Percentiles rank a stretch among this genome's conserved stretches.
phyloP scores from a whole-genome alignment of 768 basidiomycete species.

The Polyporus arcularius region DNA sequence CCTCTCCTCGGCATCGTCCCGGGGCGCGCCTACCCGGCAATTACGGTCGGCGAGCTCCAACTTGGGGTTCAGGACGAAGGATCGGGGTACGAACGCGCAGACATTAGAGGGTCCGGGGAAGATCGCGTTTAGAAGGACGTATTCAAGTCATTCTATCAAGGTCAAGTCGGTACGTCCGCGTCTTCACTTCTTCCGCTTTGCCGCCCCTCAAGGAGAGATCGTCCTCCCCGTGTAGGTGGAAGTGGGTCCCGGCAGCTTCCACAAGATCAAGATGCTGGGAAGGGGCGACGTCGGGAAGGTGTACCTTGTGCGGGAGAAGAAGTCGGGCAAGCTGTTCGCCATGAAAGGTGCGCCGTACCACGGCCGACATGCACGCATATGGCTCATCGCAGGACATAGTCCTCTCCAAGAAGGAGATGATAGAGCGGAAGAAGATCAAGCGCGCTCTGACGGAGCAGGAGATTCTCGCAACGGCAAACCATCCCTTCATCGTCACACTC shows the following conservation, averaged over 20 bases:
- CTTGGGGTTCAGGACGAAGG: slow-evolving; percentile 40
- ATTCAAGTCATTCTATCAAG: slow-evolving; percentile 98
- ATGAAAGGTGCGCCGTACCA: slow-evolving; percentile 86
- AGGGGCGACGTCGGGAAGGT: slow-evolving; percentile 99
- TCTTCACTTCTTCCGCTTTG: slow-evolving; percentile 12
- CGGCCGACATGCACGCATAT: slow-evolving; percentile 34
- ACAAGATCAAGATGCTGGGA: slow-evolving; percentile 97
- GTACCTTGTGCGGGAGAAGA: slow-evolving; percentile 98
- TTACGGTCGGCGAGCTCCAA: slow-evolving; percentile 34
- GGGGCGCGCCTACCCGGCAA: slow-evolving; percentile 48
- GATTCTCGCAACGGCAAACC: slow-evolving; percentile 97
- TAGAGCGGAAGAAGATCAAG: slow-evolving; percentile 99
- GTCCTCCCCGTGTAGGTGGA: slow-evolving; percentile 62
- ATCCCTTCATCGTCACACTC: slow-evolving; percentile 99
- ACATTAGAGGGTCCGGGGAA: slow-evolving; percentile 53
- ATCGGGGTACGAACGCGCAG: slow-evolving; percentile 47
- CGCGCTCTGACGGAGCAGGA: slow-evolving; percentile 98
- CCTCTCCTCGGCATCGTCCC: slow-evolving; percentile 73
- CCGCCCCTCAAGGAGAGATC: slow-evolving; percentile 1
- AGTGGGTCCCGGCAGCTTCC: slow-evolving; percentile 91
- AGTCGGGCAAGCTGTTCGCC: slow-evolving; percentile 91
- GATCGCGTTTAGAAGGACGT: slow-evolving; percentile 87
- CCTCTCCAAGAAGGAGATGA: slow-evolving; percentile 99
- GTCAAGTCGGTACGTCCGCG: slow-evolving; percentile 68
- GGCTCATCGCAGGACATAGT: slow-evolving; percentile 50